phyloP scores from a whole-genome alignment of 2,329 filamentous ascomycete species.

The Alternaria arbusti region DNA sequence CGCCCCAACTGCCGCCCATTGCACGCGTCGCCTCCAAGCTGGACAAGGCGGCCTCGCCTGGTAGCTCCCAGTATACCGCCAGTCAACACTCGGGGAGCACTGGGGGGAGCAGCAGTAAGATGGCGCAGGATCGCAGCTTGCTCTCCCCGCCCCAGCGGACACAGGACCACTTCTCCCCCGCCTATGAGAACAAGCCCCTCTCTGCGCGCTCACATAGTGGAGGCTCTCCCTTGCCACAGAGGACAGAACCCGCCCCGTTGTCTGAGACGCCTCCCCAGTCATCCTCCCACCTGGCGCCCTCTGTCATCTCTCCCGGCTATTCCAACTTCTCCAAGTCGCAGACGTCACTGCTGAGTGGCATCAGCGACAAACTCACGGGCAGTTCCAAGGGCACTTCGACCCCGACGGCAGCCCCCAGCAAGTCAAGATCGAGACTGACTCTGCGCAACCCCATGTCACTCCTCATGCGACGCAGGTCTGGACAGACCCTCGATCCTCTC shows the following conservation, averaged over 20 bases:
- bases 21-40: slow-evolving; percentile 46
- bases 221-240: slow-evolving; percentile 34
- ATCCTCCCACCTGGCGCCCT: slow-evolving; percentile 30
- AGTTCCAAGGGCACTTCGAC: slow-evolving; percentile 27
- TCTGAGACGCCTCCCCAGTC: slow-evolving; percentile 26
- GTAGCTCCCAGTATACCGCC: slow-evolving; percentile 15
- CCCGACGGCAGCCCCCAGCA: slow-evolving; percentile 29
- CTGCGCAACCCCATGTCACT: slow-evolving; percentile 68
- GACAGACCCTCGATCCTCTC: slow-evolving; percentile 54
- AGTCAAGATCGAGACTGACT: slow-evolving; percentile 59
- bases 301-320: slow-evolving; percentile 34
- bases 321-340: slow-evolving; percentile 40
- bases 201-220: slow-evolving; percentile 25
- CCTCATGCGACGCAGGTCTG: slow-evolving; percentile 63
- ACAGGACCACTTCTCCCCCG: slow-evolving; percentile 26
- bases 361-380: slow-evolving; percentile 39
- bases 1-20: slow-evolving; percentile 50
- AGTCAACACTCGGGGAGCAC: slow-evolving; percentile 17
- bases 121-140: slow-evolving; percentile 20
- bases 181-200: slow-evolving; percentile 24
- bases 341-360: slow-evolving; percentile 40
- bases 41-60: slow-evolving; percentile 25
- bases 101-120: slow-evolving; percentile 7
- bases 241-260: slow-evolving; percentile 21
- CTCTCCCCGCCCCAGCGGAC: slow-evolving; percentile 27